phyloP scores from a whole-genome alignment of 2,329 filamentous ascomycete genomes.

The Thelonectria discophora region DNA sequence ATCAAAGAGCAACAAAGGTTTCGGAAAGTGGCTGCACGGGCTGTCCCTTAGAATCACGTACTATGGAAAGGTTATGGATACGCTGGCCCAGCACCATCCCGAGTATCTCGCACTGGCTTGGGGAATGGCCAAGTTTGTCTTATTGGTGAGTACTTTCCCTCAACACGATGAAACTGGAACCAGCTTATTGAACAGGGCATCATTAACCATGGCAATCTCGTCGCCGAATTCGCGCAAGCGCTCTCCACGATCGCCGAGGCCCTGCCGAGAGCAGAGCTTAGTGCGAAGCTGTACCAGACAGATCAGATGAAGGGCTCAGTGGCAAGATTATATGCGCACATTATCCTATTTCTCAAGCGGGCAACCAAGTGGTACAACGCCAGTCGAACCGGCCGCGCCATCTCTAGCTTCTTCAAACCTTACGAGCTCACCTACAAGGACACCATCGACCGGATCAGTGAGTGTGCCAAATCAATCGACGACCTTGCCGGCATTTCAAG shows the following conservation, averaged over 20 bases:
- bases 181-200: slow-evolving; percentile 1
- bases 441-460: neutral
- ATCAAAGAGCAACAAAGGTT: neutral
- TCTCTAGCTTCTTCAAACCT: slow-evolving; percentile 10
- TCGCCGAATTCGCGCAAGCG: neutral
- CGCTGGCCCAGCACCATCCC: neutral
- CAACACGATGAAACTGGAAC: too few relatives aligned
- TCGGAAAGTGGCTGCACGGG: neutral
- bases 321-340: slow-evolving; percentile 9
- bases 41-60: neutral
- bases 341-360: slow-evolving; percentile 10
- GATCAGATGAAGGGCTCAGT: slow-evolving; percentile 6
- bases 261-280: slow-evolving; percentile 5
- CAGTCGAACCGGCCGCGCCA: neutral
- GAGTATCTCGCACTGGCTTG: slow-evolving; percentile 9
- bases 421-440: slow-evolving; percentile 10
- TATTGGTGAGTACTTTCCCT: neutral
- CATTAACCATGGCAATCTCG: slow-evolving; percentile 16
- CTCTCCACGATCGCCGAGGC: slow-evolving; percentile 1
- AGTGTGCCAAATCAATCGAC: slow-evolving; percentile 5
- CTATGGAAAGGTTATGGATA: neutral
- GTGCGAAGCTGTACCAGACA: slow-evolving; percentile 12
- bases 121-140: slow-evolving; percentile 5
- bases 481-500: neutral
- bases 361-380: slow-evolving; percentile 10